phyloP scores from a whole-genome alignment of 148 eudicot genomes.

The Vaccinium darrowii region DNA sequence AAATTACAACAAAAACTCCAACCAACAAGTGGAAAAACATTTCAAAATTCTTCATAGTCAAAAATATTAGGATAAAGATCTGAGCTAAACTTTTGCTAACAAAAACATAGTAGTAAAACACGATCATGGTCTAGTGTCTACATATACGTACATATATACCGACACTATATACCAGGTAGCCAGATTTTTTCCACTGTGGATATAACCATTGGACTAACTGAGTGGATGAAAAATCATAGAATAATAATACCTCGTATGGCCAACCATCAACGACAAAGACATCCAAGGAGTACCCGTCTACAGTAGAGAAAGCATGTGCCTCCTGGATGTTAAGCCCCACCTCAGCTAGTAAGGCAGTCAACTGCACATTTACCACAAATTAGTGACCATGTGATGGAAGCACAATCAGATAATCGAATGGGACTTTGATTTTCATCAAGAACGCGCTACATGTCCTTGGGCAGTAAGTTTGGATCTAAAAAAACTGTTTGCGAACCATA shows the following conservation, averaged over 20 bases:
- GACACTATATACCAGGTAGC: background rate
- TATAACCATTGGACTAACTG: constrained; percentile 4
- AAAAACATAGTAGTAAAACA: background rate
- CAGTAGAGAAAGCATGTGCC: constrained; percentile 81
- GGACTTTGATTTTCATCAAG: background rate
- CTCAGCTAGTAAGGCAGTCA: constrained; percentile 71
- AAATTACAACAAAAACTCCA: background rate
- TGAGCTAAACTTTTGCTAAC: background rate
- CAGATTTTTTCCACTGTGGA: background rate
- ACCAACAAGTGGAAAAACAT: background rate
- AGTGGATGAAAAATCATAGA: constrained; percentile 8
- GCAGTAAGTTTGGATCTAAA: background rate
- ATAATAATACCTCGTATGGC: constrained; percentile 63
- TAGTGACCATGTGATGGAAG: constrained; percentile 16
- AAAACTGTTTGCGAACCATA: background rate
- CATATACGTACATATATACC: background rate
- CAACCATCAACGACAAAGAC: constrained; percentile 89
- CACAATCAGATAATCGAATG: background rate
- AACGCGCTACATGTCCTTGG: background rate
- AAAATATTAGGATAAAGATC: background rate
- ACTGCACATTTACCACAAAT: constrained; percentile 45
- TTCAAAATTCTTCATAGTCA: background rate
- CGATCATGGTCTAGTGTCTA: background rate
- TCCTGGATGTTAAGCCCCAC: constrained; percentile 84
- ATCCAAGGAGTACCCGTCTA: constrained; percentile 77